phyloP scores from a whole-genome alignment of 2,329 filamentous ascomycete genomes.

The Trichoderma koningii region DNA sequence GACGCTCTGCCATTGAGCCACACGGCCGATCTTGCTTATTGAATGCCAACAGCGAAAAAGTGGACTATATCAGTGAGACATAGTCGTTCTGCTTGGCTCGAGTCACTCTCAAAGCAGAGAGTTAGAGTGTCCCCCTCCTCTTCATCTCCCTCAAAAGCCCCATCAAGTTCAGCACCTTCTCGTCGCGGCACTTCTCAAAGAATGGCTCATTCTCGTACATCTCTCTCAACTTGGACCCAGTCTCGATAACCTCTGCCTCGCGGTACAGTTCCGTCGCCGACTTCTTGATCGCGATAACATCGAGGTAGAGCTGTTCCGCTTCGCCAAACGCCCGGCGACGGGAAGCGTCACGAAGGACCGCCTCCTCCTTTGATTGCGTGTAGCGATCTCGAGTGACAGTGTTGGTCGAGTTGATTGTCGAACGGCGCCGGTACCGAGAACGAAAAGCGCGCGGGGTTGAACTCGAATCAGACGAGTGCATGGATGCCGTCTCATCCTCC shows the following conservation, averaged over 20 bases:
- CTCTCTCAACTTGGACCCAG: constrained; percentile 34
- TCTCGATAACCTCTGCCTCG: constrained; percentile 32
- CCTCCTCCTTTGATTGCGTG: constrained; percentile 21
- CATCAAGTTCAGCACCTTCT: constrained; percentile 29
- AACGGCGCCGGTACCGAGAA: constrained; percentile 12
- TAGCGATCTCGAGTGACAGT: constrained; percentile 13
- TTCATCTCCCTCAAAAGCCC: constrained; percentile 28
- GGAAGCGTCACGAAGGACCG: constrained; percentile 27
- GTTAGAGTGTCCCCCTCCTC: constrained; percentile 26
- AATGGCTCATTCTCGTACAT: constrained; percentile 37
- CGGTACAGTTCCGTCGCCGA: constrained; percentile 33
- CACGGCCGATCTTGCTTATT: constrained; percentile 22
- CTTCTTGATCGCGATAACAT: constrained; percentile 33
- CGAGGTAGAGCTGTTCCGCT: constrained; percentile 35
- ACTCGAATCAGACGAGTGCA: constrained; percentile 2
- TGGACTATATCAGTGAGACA: background rate
- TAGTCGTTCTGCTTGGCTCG: too few species aligned
- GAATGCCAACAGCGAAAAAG: background rate
- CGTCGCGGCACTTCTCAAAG: constrained; percentile 31
- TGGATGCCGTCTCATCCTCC: constrained; percentile 8
- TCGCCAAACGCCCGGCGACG: constrained; percentile 30
- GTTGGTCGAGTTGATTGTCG: constrained; percentile 6
- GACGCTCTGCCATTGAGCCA: constrained; percentile 28
- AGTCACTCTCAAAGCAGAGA: too few species aligned
- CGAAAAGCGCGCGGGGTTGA: background rate